Percentiles rank a stretch among this genome's conserved stretches.
phyloP scores from a whole-genome alignment of 306 rosid species.

The Sicyos edulis region DNA sequence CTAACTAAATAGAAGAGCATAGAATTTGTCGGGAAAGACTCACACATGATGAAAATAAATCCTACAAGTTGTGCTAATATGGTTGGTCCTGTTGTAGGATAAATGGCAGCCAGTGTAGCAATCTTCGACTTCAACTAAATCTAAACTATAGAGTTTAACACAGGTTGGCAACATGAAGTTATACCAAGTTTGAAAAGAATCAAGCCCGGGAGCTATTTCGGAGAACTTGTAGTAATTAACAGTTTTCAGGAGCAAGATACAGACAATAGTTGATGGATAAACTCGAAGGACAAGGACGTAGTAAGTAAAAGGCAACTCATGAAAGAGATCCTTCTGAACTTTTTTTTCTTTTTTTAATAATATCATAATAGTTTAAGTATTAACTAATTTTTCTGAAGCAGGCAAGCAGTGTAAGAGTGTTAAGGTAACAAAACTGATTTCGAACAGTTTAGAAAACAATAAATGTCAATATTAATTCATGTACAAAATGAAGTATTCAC shows the following conservation, averaged over 20 bases:
- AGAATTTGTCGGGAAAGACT: neutral
- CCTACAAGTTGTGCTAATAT: neutral
- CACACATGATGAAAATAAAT: neutral
- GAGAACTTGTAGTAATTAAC: neutral
- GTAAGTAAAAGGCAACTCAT: neutral
- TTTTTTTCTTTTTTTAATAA: neutral
- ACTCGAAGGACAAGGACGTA: conserved; percentile 1
- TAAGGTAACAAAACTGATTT: conserved; percentile 4
- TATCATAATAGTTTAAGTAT: neutral
- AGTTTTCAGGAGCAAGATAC: neutral
- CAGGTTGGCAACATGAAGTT: neutral
- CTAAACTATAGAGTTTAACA: neutral
- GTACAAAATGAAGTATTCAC: conserved; percentile 16
- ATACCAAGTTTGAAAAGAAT: conserved; percentile 6
- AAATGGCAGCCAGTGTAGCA: neutral
- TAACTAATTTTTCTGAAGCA: neutral
- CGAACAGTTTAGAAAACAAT: neutral
- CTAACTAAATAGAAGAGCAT: neutral
- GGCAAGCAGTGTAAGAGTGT: neutral
- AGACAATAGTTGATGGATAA: neutral
- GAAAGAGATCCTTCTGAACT: neutral
- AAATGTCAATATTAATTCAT: neutral
- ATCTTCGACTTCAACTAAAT: neutral
- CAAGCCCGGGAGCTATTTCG: neutral
- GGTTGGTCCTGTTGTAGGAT: neutral